Conservation (phyloP, 345 rosid species). For the Draba incana region DNA sequence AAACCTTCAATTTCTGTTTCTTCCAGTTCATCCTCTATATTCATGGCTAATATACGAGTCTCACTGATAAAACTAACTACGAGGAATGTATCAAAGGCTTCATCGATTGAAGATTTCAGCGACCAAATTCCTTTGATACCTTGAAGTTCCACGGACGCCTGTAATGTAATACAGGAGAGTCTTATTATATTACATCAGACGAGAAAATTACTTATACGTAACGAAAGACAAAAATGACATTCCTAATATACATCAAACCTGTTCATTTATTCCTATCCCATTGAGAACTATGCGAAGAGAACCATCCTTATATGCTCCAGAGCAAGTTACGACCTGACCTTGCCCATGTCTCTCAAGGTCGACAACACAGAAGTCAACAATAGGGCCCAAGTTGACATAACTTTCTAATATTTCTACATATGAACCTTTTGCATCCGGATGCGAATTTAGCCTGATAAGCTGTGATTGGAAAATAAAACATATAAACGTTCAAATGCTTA, state of each 20-base stretch:
- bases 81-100: constrained; percentile 87
- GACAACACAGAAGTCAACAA: constrained; percentile 88
- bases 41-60: constrained; percentile 94
- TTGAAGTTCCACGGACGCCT: constrained; percentile 98
- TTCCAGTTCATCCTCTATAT: constrained; percentile 91
- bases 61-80: constrained; percentile 95
- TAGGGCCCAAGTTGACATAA: constrained; percentile 94
- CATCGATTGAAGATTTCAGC: constrained; percentile 80
- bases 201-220: constrained; percentile 6
- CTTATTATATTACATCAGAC: constrained; percentile 6
- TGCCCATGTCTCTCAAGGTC: constrained; percentile 99
- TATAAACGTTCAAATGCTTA: constrained; percentile 10
- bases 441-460: constrained; percentile 84
- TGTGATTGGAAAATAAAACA: constrained; percentile 40
- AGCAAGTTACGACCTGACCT: constrained; percentile 97
- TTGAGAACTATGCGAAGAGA: constrained; percentile 93
- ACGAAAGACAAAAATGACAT: constrained; percentile 11
- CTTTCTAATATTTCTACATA: constrained; percentile 85
- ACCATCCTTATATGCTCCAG: constrained; percentile 98
- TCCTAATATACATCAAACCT: constrained; percentile 50
- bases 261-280: constrained; percentile 98
- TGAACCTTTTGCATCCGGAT: constrained; percentile 89
- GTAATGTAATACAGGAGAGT: constrained; percentile 33
- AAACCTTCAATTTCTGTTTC: constrained; percentile 98
- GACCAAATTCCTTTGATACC: constrained; percentile 99